Percentiles rank a stretch among this genome's conserved stretches.
These are phyloP conservation scores for Aspergillus persii DNA, from an alignment of 2,329 filamentous ascomycete species.

Conservation along the genomic window DNA sequence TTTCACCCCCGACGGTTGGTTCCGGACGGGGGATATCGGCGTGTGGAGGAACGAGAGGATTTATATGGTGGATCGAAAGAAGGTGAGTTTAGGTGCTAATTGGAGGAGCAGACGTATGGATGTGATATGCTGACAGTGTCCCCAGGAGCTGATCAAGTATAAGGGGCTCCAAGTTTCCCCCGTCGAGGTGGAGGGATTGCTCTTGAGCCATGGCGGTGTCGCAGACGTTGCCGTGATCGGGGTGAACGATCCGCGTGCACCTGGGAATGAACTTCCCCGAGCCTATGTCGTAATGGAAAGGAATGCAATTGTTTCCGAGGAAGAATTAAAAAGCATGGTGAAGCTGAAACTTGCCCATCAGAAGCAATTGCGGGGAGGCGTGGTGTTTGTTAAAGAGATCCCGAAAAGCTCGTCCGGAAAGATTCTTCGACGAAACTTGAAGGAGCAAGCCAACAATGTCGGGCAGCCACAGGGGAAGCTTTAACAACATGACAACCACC, in stretches of 20 bases:
- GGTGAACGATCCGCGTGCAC: slow-evolving; percentile 8
- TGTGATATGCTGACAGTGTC: not conserved
- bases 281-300: slow-evolving; percentile 13
- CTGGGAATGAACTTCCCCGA: slow-evolving; percentile 17
- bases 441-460: slow-evolving; percentile 8
- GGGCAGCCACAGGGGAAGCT: slow-evolving; percentile 4
- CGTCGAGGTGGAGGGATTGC: slow-evolving; percentile 14
- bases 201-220: slow-evolving; percentile 11
- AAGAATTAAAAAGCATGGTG: slow-evolving; percentile 11
- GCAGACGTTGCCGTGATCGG: slow-evolving; percentile 17
- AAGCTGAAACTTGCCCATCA: slow-evolving; percentile 11
- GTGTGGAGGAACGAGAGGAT: slow-evolving; percentile 10
- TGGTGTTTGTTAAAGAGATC: slow-evolving; percentile 13
- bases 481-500: slow-evolving; percentile 2
- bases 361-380: slow-evolving; percentile 15
- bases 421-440: slow-evolving; percentile 13
- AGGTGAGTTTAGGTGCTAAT: slow-evolving; percentile 1
- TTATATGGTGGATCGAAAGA: slow-evolving; percentile 17
- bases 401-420: slow-evolving; percentile 16
- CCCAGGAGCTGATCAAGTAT: slow-evolving; percentile 17
- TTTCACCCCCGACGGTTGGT: slow-evolving; percentile 12
- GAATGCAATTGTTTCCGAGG: slow-evolving; percentile 4
- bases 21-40: slow-evolving; percentile 16
- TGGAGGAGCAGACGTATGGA: not conserved
- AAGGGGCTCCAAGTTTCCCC: slow-evolving; percentile 18